These are phyloP conservation scores for Knufia petricola DNA, from an alignment of 2,329 filamentous ascomycete species.

Conservation along the genomic window DNA sequence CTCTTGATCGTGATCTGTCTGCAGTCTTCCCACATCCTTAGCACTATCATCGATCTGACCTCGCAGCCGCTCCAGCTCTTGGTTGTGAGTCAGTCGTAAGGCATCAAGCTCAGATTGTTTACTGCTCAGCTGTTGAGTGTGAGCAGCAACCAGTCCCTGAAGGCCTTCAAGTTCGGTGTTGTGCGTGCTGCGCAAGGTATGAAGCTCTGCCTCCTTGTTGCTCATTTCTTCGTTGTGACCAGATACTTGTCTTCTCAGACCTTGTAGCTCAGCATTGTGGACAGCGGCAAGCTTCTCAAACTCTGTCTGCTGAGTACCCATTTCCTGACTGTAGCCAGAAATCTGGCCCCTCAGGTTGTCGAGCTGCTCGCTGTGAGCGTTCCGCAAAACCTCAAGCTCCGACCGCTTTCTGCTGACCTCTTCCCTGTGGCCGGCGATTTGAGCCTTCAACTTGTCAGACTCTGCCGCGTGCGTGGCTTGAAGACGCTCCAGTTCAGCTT, in stretches of 20 bases:
- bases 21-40: neutral
- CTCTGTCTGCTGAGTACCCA: neutral
- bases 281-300: neutral
- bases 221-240: neutral
- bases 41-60: neutral
- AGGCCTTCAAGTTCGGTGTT: neutral
- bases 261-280: neutral
- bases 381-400: neutral
- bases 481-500: neutral
- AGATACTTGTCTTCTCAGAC: neutral
- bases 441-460: neutral
- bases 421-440: neutral
- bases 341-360: slow-evolving; percentile 3
- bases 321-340: neutral
- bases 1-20: neutral
- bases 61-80: neutral
- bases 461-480: neutral
- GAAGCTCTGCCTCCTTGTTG: slow-evolving; percentile 1
- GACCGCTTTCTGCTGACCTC: neutral
- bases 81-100: neutral
- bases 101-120: neutral
- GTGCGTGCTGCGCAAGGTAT: neutral
- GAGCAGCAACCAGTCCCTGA: neutral
- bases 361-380: neutral
- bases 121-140: neutral